Percentiles rank a stretch among this genome's conserved stretches.
Conservation (phyloP, 345 rosid genomes). For the Punica granatum region DNA sequence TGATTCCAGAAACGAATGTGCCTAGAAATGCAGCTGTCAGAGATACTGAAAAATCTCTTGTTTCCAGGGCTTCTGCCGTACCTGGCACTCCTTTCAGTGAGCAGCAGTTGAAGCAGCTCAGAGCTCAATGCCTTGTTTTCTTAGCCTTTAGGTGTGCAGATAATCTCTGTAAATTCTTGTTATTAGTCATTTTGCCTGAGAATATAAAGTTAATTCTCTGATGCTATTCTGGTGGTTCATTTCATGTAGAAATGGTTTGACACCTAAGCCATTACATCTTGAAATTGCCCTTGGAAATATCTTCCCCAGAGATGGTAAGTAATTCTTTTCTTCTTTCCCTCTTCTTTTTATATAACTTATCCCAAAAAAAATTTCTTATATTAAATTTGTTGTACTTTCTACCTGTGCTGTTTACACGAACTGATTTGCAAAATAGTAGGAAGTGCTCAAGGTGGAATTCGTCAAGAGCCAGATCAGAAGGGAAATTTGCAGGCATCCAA, state of each 20-base stretch:
- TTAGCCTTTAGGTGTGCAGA: slow-evolving; percentile 80
- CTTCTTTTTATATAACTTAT: no score
- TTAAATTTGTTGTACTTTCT: slow-evolving; percentile 1
- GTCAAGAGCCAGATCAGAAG: slow-evolving; percentile 6
- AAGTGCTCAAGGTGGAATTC: slow-evolving; percentile 6
- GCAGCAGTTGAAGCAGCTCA: slow-evolving; percentile 86
- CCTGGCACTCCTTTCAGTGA: slow-evolving; percentile 72
- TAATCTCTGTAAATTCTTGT: slow-evolving; percentile 4
- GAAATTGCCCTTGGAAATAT: slow-evolving; percentile 79
- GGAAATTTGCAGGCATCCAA: slow-evolving; percentile 12
- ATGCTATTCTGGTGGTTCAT: slow-evolving; percentile 8
- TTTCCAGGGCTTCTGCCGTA: slow-evolving; percentile 30
- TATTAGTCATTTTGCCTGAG: neutral
- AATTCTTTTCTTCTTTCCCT: no score
- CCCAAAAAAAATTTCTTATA: no score
- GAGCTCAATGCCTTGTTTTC: slow-evolving; percentile 93
- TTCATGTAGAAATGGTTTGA: slow-evolving; percentile 53
- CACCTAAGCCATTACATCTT: slow-evolving; percentile 80
- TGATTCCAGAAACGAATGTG: slow-evolving; percentile 35
- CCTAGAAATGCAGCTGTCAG: slow-evolving; percentile 39
- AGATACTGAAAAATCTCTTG: slow-evolving; percentile 62
- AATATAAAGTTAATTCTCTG: neutral
- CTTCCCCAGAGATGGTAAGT: slow-evolving; percentile 63
- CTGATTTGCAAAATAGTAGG: slow-evolving; percentile 8
- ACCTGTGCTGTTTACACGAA: neutral